Evolutionary conservation across 2,329 filamentous ascomycete species (phyloP).

Genomic region (Penicillium digitatum): DNA sequence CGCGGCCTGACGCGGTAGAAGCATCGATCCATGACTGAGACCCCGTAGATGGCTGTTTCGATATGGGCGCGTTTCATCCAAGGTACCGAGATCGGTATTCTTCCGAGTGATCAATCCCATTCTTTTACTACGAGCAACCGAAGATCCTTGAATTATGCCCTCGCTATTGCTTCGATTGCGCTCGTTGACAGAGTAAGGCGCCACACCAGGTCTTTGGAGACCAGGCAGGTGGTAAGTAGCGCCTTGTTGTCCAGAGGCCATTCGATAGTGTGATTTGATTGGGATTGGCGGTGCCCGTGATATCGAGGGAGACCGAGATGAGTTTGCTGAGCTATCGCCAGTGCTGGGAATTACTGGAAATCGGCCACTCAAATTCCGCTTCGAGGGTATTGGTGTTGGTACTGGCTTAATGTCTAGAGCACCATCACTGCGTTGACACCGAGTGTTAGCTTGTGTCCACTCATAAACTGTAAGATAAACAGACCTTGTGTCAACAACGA

Average conservation of each 20-base stretch:
- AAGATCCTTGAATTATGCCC: constrained; percentile 50
- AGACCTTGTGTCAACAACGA: constrained; percentile 45
- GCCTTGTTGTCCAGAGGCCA: constrained; percentile 43
- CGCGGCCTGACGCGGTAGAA: constrained; percentile 37
- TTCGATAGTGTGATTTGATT: constrained; percentile 72
- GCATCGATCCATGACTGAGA: constrained; percentile 55
- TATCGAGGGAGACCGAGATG: constrained; percentile 65
- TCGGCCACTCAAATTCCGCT: constrained; percentile 52
- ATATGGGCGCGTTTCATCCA: constrained; percentile 51
- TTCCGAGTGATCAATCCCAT: constrained; percentile 60
- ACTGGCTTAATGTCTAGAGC: constrained; percentile 68
- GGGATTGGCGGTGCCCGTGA: constrained; percentile 72
- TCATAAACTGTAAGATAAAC: neutral
- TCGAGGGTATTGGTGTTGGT: constrained; percentile 56
- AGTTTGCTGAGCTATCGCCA: constrained; percentile 58
- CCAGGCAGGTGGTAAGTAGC: constrained; percentile 39
- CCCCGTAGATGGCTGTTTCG: constrained; percentile 55
- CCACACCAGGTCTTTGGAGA: constrained; percentile 66
- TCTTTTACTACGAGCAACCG: constrained; percentile 50
- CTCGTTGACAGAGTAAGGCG: constrained; percentile 62
- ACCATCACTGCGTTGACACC: constrained; percentile 57
- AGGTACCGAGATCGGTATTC: constrained; percentile 51
- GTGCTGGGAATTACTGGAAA: constrained; percentile 55
- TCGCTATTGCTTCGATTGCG: constrained; percentile 60
- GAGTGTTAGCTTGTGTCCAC: constrained; percentile 11